phyloP scores from a whole-genome alignment of 1,284 basidiomycete species.

The Coniophora puteana region DNA sequence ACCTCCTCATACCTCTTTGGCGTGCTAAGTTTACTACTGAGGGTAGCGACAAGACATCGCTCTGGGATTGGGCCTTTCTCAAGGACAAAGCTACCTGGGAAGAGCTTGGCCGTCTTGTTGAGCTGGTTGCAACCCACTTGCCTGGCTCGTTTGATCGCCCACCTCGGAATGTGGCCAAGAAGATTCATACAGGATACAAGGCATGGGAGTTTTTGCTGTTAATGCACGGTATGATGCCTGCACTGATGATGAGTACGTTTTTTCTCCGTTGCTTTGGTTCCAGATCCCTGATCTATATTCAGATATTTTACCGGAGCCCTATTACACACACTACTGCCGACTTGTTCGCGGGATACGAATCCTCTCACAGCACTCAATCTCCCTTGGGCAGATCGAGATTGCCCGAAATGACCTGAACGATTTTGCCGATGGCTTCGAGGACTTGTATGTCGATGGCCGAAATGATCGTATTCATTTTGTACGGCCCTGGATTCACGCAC shows the following conservation, averaged over 20 bases:
- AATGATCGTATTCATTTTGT: slow-evolving; percentile 1
- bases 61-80: not conserved
- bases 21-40: slow-evolving; percentile 8
- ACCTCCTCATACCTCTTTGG: slow-evolving; percentile 20
- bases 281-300: too few species aligned
- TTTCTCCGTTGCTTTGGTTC: too few species aligned
- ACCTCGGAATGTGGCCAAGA: slow-evolving; percentile 32
- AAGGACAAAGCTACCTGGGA: not conserved
- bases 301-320: slow-evolving; percentile 20
- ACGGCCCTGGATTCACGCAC: slow-evolving; percentile 1
- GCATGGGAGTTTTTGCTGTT: slow-evolving; percentile 30
- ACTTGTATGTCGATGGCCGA: not conserved
- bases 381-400: not conserved
- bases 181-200: slow-evolving; percentile 34
- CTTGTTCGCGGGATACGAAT: slow-evolving; percentile 2
- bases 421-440: slow-evolving; percentile 1
- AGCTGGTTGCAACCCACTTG: slow-evolving; percentile 11
- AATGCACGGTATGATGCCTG: slow-evolving; percentile 28
- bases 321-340: slow-evolving; percentile 11
- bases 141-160: slow-evolving; percentile 29
- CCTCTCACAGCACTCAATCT: slow-evolving; percentile 3
- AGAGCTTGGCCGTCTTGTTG: slow-evolving; percentile 3
- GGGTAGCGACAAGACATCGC: not conserved
- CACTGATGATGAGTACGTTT: slow-evolving; percentile 15
- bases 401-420: slow-evolving; percentile 1